A percentile compares a stretch with the other conserved stretches of the same genome.
Evolutionary conservation across 331 rosid species (phyloP).

Genomic region (Dryas integrifolia): DNA sequence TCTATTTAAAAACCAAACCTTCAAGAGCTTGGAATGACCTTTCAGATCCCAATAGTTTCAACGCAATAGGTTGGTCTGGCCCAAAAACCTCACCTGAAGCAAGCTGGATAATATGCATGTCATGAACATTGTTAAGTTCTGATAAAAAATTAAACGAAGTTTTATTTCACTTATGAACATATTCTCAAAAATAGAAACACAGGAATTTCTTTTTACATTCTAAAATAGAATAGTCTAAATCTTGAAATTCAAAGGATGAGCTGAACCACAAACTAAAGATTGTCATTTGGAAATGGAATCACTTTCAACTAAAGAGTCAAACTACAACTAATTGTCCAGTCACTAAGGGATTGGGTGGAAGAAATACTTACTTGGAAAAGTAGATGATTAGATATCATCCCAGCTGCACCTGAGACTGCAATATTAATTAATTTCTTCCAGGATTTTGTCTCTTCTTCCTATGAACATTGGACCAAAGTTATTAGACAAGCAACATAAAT

Average conservation of each 20-base stretch:
- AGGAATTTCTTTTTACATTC: neutral
- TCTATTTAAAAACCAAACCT: slow-evolving; percentile 48
- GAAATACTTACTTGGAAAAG: slow-evolving; percentile 73
- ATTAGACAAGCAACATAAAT: slow-evolving; percentile 1
- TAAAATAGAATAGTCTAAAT: too few species aligned
- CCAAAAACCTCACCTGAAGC: slow-evolving; percentile 98
- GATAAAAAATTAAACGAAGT: neutral
- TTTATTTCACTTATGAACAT: neutral
- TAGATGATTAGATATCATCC: slow-evolving; percentile 94
- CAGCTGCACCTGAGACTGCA: slow-evolving; percentile 99
- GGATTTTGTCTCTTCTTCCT: slow-evolving; percentile 93
- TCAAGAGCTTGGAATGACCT: slow-evolving; percentile 91
- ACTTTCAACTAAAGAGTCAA: neutral
- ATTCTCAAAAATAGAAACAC: neutral
- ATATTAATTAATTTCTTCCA: slow-evolving; percentile 87
- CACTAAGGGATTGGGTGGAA: slow-evolving; percentile 6
- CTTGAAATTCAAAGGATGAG: neutral
- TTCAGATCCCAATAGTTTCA: slow-evolving; percentile 89
- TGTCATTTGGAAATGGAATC: neutral
- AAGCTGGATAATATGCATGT: slow-evolving; percentile 52
- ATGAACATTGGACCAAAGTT: slow-evolving; percentile 31
- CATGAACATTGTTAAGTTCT: neutral
- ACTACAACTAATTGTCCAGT: neutral
- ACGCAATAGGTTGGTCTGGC: slow-evolving; percentile 83
- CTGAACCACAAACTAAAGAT: neutral